Evolutionary conservation across 2,329 filamentous ascomycete genomes (phyloP).

Genomic region (Cercospora sp.): DNA sequence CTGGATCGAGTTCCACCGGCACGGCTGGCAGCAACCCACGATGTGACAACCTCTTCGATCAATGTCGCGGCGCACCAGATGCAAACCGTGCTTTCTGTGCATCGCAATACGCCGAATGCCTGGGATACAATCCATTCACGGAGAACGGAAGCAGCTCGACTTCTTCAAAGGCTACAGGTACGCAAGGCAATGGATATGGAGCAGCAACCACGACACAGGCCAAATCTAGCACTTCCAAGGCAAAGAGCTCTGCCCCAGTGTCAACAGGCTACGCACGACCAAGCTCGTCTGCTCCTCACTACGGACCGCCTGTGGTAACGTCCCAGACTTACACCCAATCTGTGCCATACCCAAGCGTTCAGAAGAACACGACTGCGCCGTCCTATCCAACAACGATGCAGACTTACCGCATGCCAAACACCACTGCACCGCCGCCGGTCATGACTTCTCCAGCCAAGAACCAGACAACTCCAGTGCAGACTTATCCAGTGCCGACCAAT

Average conservation of each 20-base stretch:
- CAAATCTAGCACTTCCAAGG: not conserved
- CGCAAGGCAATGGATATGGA: slow-evolving; percentile 5
- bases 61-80: slow-evolving; percentile 10
- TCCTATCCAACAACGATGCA: slow-evolving; percentile 1
- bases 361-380: slow-evolving; percentile 1
- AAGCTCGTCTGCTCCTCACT: not conserved
- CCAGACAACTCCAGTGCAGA: not conserved
- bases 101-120: slow-evolving; percentile 17
- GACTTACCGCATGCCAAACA: not conserved
- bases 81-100: slow-evolving; percentile 20
- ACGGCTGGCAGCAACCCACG: not conserved
- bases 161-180: slow-evolving; percentile 13
- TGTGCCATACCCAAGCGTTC: not conserved
- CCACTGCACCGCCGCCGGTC: slow-evolving; percentile 5
- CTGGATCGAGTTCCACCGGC: not conserved
- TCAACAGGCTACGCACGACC: not conserved
- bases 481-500: not conserved
- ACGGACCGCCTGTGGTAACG: not conserved
- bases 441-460: slow-evolving; percentile 5
- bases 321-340: not conserved
- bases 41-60: slow-evolving; percentile 7
- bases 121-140: slow-evolving; percentile 24
- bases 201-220: not conserved
- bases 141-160: slow-evolving; percentile 14
- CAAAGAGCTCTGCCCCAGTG: not conserved